Percentiles rank a stretch among this genome's conserved stretches.
Conservation (phyloP, 164 flowering plant genomes). For the Sedum album region DNA sequence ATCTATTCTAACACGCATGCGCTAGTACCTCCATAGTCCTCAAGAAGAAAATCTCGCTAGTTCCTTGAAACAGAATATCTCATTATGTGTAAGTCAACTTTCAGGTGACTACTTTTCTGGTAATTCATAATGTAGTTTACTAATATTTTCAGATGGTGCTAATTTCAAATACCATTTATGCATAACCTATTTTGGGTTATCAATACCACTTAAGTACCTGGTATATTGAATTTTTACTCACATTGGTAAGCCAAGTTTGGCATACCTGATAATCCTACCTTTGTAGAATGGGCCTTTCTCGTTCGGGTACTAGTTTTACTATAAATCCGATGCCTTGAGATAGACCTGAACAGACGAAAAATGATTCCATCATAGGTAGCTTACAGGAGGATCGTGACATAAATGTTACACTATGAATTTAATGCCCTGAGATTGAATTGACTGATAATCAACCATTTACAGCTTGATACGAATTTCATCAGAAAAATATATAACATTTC, state of each 20-base stretch:
- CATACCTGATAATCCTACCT: not conserved
- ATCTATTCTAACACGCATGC: not conserved
- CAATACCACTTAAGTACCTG: not conserved
- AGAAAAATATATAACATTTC: too few relatives aligned
- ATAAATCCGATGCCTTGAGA: not conserved
- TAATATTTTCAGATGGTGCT: not conserved
- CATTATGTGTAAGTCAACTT: not conserved
- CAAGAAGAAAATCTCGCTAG: not conserved
- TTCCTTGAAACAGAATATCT: not conserved
- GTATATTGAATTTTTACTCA: not conserved
- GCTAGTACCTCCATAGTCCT: not conserved
- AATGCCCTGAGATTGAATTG: too few relatives aligned
- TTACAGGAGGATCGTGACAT: not conserved
- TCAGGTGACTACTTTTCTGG: not conserved
- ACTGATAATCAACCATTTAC: too few relatives aligned
- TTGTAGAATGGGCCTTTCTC: not conserved
- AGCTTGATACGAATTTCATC: too few relatives aligned
- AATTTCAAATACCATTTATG: not conserved
- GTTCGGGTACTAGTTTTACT: not conserved
- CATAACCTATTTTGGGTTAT: not conserved
- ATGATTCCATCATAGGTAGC: not conserved
- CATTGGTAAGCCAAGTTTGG: not conserved
- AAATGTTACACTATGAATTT: too few relatives aligned
- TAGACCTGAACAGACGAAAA: not conserved
- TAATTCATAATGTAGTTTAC: not conserved